Base-by-base conservation (phyloP, 805 yeast species). In the Saccharomyces eubayanus region DNA sequence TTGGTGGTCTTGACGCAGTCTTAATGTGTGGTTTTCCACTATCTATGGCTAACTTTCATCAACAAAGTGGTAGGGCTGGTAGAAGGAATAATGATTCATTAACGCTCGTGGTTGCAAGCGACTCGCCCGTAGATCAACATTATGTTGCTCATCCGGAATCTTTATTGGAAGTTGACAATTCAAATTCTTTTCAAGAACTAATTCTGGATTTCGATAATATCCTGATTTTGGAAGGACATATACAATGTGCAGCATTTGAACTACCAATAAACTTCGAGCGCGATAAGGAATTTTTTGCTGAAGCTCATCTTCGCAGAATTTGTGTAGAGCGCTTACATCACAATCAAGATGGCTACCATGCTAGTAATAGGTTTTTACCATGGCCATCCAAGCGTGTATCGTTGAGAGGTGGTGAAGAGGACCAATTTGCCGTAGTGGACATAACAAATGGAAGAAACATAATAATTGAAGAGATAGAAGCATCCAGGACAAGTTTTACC, bases 31-130 rank as follows among this genome's bases (percentile, higher is more conserved):
- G 98, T 0, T 94, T 94, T 58, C 99, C 99, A 0, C 73, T 82
- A 21, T 87, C 96, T 51, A 77, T 90, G 55, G 84, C 95, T 50
- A 89, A 89, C 57, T 80, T 94, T 65, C 89, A 91, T 61, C 99
- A 94, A 70, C 99, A 94, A 65, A 85, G 94, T 73, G 99, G 99
- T 40, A 78, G 99, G 64, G 98, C 97, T 0, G 99, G 99, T 16
- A 77, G 99, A 67, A 82, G 96, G 59, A 81, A 79, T 51, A 79
- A 80, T 52, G 97, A 94, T 49, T 89, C 97, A 3, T 70, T 94
- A 64, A 92, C 97, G 0, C 72, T 94, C 3, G 82, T 87, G 51
- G 88, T 94, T 11, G 94, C 91, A 1, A 86, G 94, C 40, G 81
- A 83, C 28, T 83, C 84, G 14, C 96, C 97, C 0, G 81, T 89